Evolutionary conservation across 1,284 basidiomycete genomes (phyloP), one percentile per base, ranked within the genome.

Genomic region (Thelephora terrestris): DNA sequence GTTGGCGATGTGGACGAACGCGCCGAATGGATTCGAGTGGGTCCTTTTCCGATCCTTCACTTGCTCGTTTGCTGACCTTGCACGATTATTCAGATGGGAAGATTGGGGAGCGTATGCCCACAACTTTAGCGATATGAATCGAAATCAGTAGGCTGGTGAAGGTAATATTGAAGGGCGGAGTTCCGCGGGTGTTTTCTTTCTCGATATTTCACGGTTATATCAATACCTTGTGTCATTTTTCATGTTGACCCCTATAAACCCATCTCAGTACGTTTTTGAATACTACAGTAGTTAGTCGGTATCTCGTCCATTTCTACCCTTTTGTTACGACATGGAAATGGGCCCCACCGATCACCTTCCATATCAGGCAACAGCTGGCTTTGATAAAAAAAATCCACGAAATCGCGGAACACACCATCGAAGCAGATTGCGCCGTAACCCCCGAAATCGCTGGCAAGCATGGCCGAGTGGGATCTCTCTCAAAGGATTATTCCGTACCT

Each of bases 401-500:
- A 17, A 47, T 47, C 24, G 34, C 35, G 35, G 34, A 47, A 37
- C 12, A 5, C 35, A 6, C 25, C 34, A 20, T 43, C 24, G 3
- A 5, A 32, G 27, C 14, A 6, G 4, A 27, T 27, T 27, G 9
- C 25, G 5, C 9, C 25, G 25, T 9, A 27, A 27, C 4, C 25
- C 34, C 38, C 43, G 67, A 60, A 60, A n/a, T n/a, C n/a, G n/a
- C n/a, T n/a, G 29, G 9, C 12, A 32, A 32, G 3, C 29, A 81
- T 91, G 89, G 83, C 89, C 35, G 85, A 92, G 65, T 78, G 85
- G 75, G 91, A 94, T 68, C 78, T 93, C 57, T 89, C 91, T 23
- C 83, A 89, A 70, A 94, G 90, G 53, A 80, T 97, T 52, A 92
- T 98, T 54, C 85, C 92, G 9, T 88, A 91, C 70, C 76, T 96